Evolutionary conservation across 1,284 basidiomycete species (phyloP), one percentile per base, ranked within the genome.

Genomic region (Pseudozyma sp.): DNA sequence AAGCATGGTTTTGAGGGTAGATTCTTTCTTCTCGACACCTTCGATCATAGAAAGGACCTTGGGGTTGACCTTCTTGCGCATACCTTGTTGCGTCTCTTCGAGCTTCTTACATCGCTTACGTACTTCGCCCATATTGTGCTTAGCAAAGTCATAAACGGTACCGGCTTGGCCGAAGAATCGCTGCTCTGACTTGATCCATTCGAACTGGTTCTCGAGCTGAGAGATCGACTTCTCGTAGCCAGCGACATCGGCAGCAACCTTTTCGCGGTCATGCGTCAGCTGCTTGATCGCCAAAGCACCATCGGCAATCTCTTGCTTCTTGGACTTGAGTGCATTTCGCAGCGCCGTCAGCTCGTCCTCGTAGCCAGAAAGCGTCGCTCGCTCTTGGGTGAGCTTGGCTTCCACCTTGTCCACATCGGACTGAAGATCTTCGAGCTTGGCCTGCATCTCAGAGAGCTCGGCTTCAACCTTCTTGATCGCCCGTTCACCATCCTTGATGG

Each of bases 11-110:
- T 92, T 93, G 60, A 97, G 87, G 21, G 90, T 89, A 0, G 89
- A 86, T 85, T 99, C 96, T 81, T 93, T 92, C 88, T 97, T 97
- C 88, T 99, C 97, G 45, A 96, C 93, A 62, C 94, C 97, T 80
- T 98, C 96, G 68, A 99, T 94, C 92, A 95, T 95, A 82, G 92
- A 93, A 87, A 97, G 90, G 56, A 95, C 95, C 86, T 97, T 97
- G 7, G 92, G 92, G 82, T 99, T 98, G 77, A 98, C 89, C 86
- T 96, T 97, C 87, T 95, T 94, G 86, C 93, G 94, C 90, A 95
- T 91, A 38, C 91, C 90, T 80, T 91, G 92, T 81, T 94, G 93
- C 67, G 91, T 89, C 51, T 90, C 88, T 79, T 94, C 91, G 18
- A 98, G 89, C 82, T 94, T 92, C 45, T 88, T 88, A 47, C 92